Base-by-base conservation (phyloP, 2,329 filamentous ascomycete species). In the Ophiosphaerella narmari region DNA sequence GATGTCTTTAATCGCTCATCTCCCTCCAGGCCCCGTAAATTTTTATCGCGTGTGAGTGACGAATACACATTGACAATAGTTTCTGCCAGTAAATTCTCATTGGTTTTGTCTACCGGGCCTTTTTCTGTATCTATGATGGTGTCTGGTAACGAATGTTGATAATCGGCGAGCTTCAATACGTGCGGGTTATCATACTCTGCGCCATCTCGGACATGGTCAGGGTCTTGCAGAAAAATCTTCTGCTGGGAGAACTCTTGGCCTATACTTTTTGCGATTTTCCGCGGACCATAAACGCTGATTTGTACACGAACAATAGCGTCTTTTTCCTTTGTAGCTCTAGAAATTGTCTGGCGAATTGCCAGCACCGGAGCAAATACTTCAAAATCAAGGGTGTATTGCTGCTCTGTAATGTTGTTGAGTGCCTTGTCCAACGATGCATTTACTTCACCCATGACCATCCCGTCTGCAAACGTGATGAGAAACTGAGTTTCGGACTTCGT, bases 161-260 rank as follows among this genome's bases (percentile, higher is more conserved):
- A 43, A 2, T 59, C 35, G 1, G 48, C 31, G 8, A 68, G 48
- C 12, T 54, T 63, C 21, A 68, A 48, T 2, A 63, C 18, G 12
- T 70, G 66, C 2, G 66, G 65, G 37, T 68, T 70, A 5, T 68
- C 62, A 37, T 70, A 68, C 0, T 31, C 14, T 2, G 41, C 8
- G 13, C 55, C 56, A 8, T 50, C 13, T 31, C 55, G 50, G 3
- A 62, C 18, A 26, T 61, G 45, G 21, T 62, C 57, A 2, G 66
- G 64, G 9, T 46, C 47, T 46, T 70, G 66, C 1, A 70, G 49
- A 33, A 61, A 70, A 7, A 68, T 35, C 36, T 65, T 67, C 23
- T 58, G 37, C 6, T 46, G 32, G 2, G 62, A 65, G 0, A 70
- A 36, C 18, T 62, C 55, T 21, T 34, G 45, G 1, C 65, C 64